A percentile compares a stretch with the other conserved stretches of the same genome.
These are phyloP conservation scores for Tulasnella calospora DNA, from an alignment of 768 basidiomycete species.

Conservation along the genomic window DNA sequence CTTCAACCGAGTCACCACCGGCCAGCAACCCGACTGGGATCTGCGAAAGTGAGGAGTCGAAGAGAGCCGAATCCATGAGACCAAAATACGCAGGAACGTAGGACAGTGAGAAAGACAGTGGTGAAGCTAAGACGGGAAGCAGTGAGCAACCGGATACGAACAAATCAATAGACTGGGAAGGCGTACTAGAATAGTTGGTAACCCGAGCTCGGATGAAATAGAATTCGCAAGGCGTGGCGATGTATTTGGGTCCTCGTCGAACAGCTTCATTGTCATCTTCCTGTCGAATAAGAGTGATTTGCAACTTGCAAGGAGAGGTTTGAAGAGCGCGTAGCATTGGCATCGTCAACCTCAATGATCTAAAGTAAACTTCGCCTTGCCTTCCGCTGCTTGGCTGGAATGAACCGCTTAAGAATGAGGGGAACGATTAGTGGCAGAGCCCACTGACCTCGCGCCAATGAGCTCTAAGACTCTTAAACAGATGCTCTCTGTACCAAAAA, in stretches of 20 bases:
- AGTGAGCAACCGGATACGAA: not conserved
- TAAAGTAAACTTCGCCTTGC: constrained; percentile 71
- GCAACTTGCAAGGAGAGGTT: constrained; percentile 58
- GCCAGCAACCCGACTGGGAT: constrained; percentile 61
- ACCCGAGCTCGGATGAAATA: constrained; percentile 54
- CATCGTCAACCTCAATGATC: constrained; percentile 69
- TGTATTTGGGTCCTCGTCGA: constrained; percentile 43
- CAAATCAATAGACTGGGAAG: not conserved
- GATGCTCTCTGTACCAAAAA: constrained; percentile 94
- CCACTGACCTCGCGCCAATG: constrained; percentile 78
- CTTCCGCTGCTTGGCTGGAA: constrained; percentile 60
- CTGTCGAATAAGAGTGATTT: constrained; percentile 47
- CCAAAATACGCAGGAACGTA: constrained; percentile 41
- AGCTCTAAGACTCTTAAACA: constrained; percentile 64
- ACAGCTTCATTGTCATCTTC: constrained; percentile 32
- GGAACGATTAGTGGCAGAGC: too few relatives aligned
- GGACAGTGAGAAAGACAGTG: constrained; percentile 52
- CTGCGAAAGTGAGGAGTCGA: constrained; percentile 60
- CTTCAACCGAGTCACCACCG: constrained; percentile 47
- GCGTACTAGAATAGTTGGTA: constrained; percentile 65
- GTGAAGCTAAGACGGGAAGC: constrained; percentile 42
- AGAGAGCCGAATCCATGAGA: constrained; percentile 60
- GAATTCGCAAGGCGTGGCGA: constrained; percentile 56
- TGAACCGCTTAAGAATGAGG: not conserved
- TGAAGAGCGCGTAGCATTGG: constrained; percentile 76